Percentiles rank a stretch among this genome's conserved stretches.
phyloP scores from a whole-genome alignment of 371 early-diverging fungal genomes.

The Rhizopus microsporus region DNA sequence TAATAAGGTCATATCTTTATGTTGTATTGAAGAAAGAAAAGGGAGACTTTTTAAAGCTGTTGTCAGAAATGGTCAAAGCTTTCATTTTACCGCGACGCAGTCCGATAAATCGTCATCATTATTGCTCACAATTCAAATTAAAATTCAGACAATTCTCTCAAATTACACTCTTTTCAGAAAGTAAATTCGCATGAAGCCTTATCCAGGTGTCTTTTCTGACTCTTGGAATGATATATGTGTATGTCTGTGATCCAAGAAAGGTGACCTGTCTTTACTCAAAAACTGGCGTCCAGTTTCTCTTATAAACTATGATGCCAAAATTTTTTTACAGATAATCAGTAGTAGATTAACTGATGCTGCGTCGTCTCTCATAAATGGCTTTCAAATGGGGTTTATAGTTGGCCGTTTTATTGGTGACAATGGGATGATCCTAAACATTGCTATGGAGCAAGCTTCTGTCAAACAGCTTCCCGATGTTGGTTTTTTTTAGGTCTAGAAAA shows the following conservation, averaged over 20 bases:
- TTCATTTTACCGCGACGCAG: no score
- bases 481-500: conserved; percentile 24
- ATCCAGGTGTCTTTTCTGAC: no score
- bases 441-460: conserved; percentile 16
- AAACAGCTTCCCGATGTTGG: no score
- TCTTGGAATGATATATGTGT: no score
- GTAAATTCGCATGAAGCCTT: no score
- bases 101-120: no score
- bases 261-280: conserved; percentile 10
- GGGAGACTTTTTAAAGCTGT: not conserved
- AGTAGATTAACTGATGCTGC: not conserved
- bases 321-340: conserved; percentile 23
- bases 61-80: no score
- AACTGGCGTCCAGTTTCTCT: conserved; percentile 34
- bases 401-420: conserved; percentile 13
- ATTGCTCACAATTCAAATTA: no score
- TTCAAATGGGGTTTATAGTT: conserved; percentile 12
- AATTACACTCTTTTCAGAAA: no score
- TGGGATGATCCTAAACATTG: not conserved
- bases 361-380: not conserved
- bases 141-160: no score
- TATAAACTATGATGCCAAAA: conserved; percentile 25
- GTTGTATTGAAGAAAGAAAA: not conserved
- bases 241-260: no score
- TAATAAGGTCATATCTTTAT: conserved; percentile 4